These are phyloP conservation scores for Guadua angustifolia DNA, from an alignment of 176 grass and related monocot species.

Conservation along the genomic window DNA sequence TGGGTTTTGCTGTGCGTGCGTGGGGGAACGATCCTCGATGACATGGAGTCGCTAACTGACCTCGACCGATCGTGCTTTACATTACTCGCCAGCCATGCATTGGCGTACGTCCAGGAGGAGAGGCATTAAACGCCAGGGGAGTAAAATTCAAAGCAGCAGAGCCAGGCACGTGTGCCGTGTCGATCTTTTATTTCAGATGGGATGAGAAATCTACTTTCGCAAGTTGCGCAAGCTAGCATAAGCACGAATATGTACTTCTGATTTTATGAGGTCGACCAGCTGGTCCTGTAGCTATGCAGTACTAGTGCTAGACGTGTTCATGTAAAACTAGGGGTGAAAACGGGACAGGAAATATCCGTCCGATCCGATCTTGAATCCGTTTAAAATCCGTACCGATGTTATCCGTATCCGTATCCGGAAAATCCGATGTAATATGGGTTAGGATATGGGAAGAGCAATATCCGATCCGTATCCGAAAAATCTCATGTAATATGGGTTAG, in stretches of 20 bases:
- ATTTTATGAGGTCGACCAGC: too few relatives aligned
- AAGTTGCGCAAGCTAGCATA: background rate
- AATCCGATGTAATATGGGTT: too few relatives aligned
- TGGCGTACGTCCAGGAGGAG: background rate
- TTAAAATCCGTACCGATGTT: too few relatives aligned
- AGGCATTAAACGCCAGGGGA: slow-evolving; percentile 5
- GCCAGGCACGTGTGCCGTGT: background rate
- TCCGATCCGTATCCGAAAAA: too few relatives aligned
- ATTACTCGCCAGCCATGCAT: background rate
- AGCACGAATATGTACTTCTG: slow-evolving; percentile 32
- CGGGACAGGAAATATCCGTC: too few relatives aligned
- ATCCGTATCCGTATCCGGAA: too few relatives aligned
- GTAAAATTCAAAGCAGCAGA: background rate
- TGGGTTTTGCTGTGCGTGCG: background rate
- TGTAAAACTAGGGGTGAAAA: too few relatives aligned
- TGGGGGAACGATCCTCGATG: background rate
- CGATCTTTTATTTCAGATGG: background rate
- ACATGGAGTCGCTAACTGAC: background rate
- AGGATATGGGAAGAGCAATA: too few relatives aligned
- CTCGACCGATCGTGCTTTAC: background rate
- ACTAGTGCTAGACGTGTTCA: background rate
- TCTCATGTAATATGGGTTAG: too few relatives aligned
- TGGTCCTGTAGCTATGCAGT: slow-evolving; percentile 2
- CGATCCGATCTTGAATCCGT: too few relatives aligned
- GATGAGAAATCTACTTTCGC: background rate